These are phyloP conservation scores for Limnomonas spitsbergensis DNA, from an alignment of 139 green algal species.

Conservation along the genomic window DNA sequence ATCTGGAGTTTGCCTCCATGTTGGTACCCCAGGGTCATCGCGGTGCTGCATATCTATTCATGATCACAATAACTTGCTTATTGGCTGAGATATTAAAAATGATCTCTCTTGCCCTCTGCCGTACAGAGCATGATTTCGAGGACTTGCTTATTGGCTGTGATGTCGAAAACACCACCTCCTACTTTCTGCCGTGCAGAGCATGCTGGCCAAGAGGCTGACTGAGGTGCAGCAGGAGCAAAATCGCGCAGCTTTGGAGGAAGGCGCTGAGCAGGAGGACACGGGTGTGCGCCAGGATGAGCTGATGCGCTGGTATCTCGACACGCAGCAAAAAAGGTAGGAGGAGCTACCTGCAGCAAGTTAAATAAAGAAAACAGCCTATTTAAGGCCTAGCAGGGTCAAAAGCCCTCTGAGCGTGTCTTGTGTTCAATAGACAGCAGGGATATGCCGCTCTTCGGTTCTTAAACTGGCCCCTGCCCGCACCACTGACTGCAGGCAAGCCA, in stretches of 20 bases:
- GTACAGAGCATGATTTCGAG: no score
- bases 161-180: no score
- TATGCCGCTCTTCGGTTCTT: no score
- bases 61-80: background rate
- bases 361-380: no score
- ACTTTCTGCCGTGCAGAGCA: constrained; percentile 38
- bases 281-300: constrained; percentile 51
- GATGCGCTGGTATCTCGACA: constrained; percentile 82
- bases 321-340: constrained; percentile 47
- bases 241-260: constrained; percentile 21
- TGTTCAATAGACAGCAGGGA: no score
- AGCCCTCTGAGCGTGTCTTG: no score
- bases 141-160: no score
- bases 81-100: background rate
- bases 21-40: background rate
- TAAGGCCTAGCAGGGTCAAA: no score
- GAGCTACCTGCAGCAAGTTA: background rate
- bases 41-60: constrained; percentile 5
- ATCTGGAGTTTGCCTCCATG: background rate
- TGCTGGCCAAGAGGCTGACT: constrained; percentile 59
- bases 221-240: constrained; percentile 46
- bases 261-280: constrained; percentile 24
- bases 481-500: constrained; percentile 29
- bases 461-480: no score
- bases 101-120: background rate